Conservation (phyloP, 441 rosid genomes). For the Eruca vesicaria region DNA sequence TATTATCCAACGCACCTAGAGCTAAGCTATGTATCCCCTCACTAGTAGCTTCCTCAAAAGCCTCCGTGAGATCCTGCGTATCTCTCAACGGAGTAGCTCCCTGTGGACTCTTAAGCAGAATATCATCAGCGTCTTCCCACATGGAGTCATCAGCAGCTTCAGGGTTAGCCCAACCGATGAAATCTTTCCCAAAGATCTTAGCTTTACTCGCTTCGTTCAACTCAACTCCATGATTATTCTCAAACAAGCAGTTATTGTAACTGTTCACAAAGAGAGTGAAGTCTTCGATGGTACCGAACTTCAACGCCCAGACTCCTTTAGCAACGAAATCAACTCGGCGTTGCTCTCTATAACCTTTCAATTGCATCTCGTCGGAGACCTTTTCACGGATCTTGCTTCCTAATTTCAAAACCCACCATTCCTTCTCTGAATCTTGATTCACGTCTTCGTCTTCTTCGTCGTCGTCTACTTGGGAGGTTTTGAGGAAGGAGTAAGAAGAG, state of each 20-base stretch:
- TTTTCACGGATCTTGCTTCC: constrained; percentile 63
- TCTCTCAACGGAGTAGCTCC: constrained; percentile 54
- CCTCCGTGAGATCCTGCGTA: constrained; percentile 79
- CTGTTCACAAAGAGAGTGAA: constrained; percentile 46
- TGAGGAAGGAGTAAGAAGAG: constrained; percentile 57
- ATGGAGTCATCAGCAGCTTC: constrained; percentile 93
- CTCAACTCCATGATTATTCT: constrained; percentile 78
- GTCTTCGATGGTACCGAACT: constrained; percentile 59
- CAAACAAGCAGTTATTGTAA: constrained; percentile 77
- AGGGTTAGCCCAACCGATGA: constrained; percentile 92
- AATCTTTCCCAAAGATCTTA: constrained; percentile 89
- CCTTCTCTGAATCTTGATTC: constrained; percentile 43
- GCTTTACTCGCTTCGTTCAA: constrained; percentile 70
- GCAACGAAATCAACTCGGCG: constrained; percentile 88
- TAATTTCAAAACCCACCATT: constrained; percentile 76
- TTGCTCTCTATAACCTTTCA: constrained; percentile 70
- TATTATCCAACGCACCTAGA: constrained; percentile 89
- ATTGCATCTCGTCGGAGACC: constrained; percentile 65
- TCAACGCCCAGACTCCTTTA: constrained; percentile 85
- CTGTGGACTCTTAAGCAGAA: constrained; percentile 54
- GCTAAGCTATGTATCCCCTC: constrained; percentile 96
- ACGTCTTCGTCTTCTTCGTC: constrained; percentile 54
- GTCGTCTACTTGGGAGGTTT: constrained; percentile 42
- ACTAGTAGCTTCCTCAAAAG: constrained; percentile 84
- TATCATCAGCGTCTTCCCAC: constrained; percentile 97